phyloP scores from a whole-genome alignment of 2,329 filamentous ascomycete genomes.

The Tolypocladium pustulatum region DNA sequence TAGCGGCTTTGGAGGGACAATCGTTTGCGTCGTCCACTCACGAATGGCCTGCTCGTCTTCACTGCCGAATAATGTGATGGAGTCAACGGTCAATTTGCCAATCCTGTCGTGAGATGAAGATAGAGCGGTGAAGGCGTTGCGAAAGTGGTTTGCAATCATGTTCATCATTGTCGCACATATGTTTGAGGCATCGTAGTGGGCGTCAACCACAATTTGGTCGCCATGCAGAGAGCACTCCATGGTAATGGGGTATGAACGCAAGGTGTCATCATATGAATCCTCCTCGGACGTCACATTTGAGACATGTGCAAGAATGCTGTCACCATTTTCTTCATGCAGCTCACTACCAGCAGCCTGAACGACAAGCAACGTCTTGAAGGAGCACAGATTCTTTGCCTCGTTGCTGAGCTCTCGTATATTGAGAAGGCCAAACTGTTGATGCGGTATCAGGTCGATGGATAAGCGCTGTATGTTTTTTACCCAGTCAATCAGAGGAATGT shows the following conservation, averaged over 20 bases:
- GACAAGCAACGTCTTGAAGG: constrained; percentile 1
- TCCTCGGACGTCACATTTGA: not conserved
- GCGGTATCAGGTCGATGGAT: not conserved
- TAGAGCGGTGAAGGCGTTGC: not conserved
- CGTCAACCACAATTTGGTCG: not conserved
- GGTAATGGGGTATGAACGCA: not conserved
- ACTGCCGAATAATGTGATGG: not conserved
- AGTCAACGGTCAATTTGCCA: not conserved
- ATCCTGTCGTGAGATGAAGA: not conserved
- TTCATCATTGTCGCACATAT: not conserved
- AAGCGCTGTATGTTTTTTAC: not conserved
- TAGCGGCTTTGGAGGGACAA: not conserved
- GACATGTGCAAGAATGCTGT: not conserved
- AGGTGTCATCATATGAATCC: not conserved
- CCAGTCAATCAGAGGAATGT: not conserved
- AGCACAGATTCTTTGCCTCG: not conserved
- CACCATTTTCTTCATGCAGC: not conserved
- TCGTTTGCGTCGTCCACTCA: not conserved
- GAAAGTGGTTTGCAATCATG: not conserved
- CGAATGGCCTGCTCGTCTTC: not conserved
- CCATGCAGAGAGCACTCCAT: constrained; percentile 1
- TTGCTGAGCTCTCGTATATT: not conserved
- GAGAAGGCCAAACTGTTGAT: constrained; percentile 2
- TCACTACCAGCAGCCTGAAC: not conserved
- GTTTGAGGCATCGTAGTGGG: not conserved